Evolutionary conservation across 805 yeast species (phyloP).

Genomic region (Starmera caribaea): DNA sequence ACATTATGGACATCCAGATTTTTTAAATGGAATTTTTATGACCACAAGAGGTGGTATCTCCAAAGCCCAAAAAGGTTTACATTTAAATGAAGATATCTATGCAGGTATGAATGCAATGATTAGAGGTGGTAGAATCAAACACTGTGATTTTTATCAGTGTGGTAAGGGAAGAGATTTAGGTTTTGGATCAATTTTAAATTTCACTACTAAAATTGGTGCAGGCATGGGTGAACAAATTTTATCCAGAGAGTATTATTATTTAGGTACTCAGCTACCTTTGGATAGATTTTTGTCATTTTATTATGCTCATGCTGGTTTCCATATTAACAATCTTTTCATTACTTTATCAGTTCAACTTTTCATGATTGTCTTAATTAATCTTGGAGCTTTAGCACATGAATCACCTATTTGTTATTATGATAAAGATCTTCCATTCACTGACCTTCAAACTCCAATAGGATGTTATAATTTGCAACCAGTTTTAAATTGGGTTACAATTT

Average conservation of each 20-base stretch:
- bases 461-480: slow-evolving; percentile 83
- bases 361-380: slow-evolving; percentile 66
- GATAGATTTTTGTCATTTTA: slow-evolving; percentile 88
- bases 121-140: slow-evolving; percentile 91
- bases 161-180: slow-evolving; percentile 97
- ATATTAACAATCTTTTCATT: slow-evolving; percentile 81
- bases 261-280: slow-evolving; percentile 83
- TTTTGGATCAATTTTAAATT: slow-evolving; percentile 83
- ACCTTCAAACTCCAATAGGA: slow-evolving; percentile 65
- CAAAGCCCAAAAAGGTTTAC: slow-evolving; percentile 89
- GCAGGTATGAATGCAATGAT: slow-evolving; percentile 89
- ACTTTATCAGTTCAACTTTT: slow-evolving; percentile 81
- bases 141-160: slow-evolving; percentile 92
- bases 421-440: slow-evolving; percentile 61
- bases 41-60: slow-evolving; percentile 93
- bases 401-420: slow-evolving; percentile 59
- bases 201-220: slow-evolving; percentile 93
- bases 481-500: slow-evolving; percentile 82
- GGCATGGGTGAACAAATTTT: slow-evolving; percentile 98
- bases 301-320: slow-evolving; percentile 97
- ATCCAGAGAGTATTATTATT: slow-evolving; percentile 83
- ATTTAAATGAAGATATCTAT: slow-evolving; percentile 88
- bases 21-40: slow-evolving; percentile 84
- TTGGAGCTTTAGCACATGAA: slow-evolving; percentile 73
- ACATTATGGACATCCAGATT: slow-evolving; percentile 97